Evolutionary conservation across 768 basidiomycete genomes (phyloP).

Genomic region (Russula olivacea): DNA sequence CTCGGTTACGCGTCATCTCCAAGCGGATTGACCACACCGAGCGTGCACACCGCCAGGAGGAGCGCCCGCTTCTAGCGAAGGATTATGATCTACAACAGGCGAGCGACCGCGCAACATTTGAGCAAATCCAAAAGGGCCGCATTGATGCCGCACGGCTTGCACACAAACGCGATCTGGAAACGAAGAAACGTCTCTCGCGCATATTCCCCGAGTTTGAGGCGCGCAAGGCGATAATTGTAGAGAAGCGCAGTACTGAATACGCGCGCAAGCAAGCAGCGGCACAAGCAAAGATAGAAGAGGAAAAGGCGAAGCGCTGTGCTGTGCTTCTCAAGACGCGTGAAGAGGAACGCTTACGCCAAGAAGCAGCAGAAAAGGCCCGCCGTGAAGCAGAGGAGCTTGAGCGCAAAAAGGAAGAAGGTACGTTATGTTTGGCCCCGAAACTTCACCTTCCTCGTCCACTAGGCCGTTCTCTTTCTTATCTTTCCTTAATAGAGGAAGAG

Average conservation of each 20-base stretch:
- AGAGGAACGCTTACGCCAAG: conserved; percentile 44
- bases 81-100: conserved; percentile 87
- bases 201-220: conserved; percentile 66
- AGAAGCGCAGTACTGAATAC: conserved; percentile 61
- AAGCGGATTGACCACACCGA: conserved; percentile 96
- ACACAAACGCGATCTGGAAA: conserved; percentile 61
- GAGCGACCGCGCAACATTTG: conserved; percentile 65
- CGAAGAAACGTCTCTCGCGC: conserved; percentile 67
- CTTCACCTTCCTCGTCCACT: neutral
- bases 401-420: conserved; percentile 47
- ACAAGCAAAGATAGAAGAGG: conserved; percentile 67
- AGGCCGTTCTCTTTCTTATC: neutral
- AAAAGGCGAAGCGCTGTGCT: conserved; percentile 68
- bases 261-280: conserved; percentile 52
- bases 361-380: conserved; percentile 36
- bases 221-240: conserved; percentile 48
- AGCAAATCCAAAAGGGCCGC: conserved; percentile 51
- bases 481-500: conserved; percentile 29
- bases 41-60: conserved; percentile 91
- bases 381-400: conserved; percentile 40
- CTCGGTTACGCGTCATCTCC: conserved; percentile 70
- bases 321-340: conserved; percentile 52
- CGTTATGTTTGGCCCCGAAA: conserved; percentile 25
- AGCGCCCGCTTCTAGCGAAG: conserved; percentile 73
- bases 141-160: conserved; percentile 48